A percentile compares a stretch with the other conserved stretches of the same genome.
These are phyloP conservation scores for Pugionium cornutum DNA, from an alignment of 345 rosid genomes.

Conservation along the genomic window DNA sequence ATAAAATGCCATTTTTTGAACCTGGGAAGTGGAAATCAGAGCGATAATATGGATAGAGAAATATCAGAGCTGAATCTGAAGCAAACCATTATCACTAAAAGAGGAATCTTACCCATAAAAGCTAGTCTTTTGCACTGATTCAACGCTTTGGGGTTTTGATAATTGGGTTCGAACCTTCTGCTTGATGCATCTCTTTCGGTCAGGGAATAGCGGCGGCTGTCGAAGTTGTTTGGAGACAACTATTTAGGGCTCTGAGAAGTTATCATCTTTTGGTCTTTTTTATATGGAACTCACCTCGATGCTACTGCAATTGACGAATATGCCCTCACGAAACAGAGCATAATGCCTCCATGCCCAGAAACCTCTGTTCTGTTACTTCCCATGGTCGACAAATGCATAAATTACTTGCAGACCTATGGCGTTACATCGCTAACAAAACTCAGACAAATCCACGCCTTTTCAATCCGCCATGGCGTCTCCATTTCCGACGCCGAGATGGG, in stretches of 20 bases:
- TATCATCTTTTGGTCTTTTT: neutral
- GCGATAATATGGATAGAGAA: neutral
- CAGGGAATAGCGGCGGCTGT: constrained; percentile 22
- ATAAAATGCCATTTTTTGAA: neutral
- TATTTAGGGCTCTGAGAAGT: neutral
- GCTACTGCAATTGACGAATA: neutral
- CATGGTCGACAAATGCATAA: constrained; percentile 50
- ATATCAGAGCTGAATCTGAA: neutral
- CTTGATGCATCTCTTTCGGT: constrained; percentile 8
- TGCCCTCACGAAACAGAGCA: constrained; percentile 10
- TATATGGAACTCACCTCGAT: neutral
- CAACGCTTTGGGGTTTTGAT: too few relatives aligned
- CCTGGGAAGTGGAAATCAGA: neutral
- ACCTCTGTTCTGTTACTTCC: neutral
- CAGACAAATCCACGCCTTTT: constrained; percentile 71
- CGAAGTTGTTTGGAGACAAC: neutral
- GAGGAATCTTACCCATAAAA: constrained; percentile 8
- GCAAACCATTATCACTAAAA: neutral
- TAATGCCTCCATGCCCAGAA: neutral
- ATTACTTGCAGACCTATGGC: constrained; percentile 47
- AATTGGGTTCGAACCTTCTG: neutral
- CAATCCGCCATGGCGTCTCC: constrained; percentile 61
- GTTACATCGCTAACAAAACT: constrained; percentile 53
- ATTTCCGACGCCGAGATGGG: constrained; percentile 47
- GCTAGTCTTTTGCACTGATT: neutral